Percentiles rank a stretch among this genome's conserved stretches.
phyloP scores from a whole-genome alignment of 2,329 filamentous ascomycete genomes.

The Alternaria ventricosa region DNA sequence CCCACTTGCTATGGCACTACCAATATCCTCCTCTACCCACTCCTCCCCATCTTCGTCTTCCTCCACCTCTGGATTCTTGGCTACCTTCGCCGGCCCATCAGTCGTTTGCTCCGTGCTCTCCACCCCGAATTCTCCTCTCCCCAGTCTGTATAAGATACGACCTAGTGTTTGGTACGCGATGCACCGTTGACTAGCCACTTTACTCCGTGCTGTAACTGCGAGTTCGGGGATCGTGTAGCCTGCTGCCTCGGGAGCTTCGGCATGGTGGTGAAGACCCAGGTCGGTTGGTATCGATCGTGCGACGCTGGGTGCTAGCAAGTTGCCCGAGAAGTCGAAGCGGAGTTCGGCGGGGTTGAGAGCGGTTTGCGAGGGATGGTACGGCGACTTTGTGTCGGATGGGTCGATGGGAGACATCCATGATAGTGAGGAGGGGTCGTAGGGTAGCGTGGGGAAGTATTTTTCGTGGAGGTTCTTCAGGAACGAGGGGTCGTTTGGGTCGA shows the following conservation, averaged over 20 bases:
- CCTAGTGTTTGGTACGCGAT: slow-evolving; percentile 92
- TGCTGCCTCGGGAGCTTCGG: slow-evolving; percentile 87
- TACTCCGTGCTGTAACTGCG: slow-evolving; percentile 77
- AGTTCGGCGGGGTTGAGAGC: slow-evolving; percentile 77
- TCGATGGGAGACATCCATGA: slow-evolving; percentile 83
- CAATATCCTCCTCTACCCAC: slow-evolving; percentile 47
- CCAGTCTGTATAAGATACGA: slow-evolving; percentile 81
- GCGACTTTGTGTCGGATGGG: slow-evolving; percentile 68
- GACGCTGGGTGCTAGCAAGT: slow-evolving; percentile 76
- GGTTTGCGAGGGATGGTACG: slow-evolving; percentile 80
- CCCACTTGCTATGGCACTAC: slow-evolving; percentile 66
- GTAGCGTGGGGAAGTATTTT: slow-evolving; percentile 91
- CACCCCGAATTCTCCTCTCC: slow-evolving; percentile 71
- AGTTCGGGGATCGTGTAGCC: slow-evolving; percentile 93
- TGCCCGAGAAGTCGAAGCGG: slow-evolving; percentile 87
- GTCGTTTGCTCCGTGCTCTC: slow-evolving; percentile 50
- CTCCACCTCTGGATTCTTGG: slow-evolving; percentile 48
- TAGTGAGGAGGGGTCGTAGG: slow-evolving; percentile 82
- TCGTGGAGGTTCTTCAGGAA: slow-evolving; percentile 85
- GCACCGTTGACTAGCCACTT: slow-evolving; percentile 85
- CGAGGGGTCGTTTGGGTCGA: slow-evolving; percentile 81
- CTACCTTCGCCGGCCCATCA: slow-evolving; percentile 56
- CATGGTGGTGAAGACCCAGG: slow-evolving; percentile 90
- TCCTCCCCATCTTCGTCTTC: slow-evolving; percentile 37
- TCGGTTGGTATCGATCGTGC: slow-evolving; percentile 77